Evolutionary conservation across 345 rosid genomes (phyloP).

Genomic region (Psidium guajava): DNA sequence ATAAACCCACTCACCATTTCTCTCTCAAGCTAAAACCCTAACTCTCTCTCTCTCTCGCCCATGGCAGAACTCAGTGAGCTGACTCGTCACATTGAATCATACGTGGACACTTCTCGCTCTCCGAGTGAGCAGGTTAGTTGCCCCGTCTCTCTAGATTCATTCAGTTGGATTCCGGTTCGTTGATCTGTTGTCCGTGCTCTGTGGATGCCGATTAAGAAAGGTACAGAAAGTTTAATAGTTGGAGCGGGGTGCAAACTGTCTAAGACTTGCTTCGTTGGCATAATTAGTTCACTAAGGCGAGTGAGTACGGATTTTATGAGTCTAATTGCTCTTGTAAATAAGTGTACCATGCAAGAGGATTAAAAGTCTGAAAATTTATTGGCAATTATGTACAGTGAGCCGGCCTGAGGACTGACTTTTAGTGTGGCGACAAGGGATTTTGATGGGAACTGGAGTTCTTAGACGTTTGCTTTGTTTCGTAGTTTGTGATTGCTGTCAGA

Average conservation of each 20-base stretch:
- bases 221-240: not conserved
- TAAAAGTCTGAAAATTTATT: not conserved
- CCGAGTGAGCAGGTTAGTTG: conserved; percentile 42
- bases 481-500: not conserved
- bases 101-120: conserved; percentile 47
- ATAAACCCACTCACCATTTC: not conserved
- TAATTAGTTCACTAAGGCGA: not conserved
- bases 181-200: not conserved
- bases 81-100: conserved; percentile 50
- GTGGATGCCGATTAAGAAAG: not conserved
- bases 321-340: not conserved
- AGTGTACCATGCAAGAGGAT: not conserved
- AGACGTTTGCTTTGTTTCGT: not conserved
- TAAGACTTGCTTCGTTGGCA: not conserved
- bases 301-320: not conserved
- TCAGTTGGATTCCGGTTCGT: not conserved
- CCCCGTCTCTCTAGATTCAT: not conserved
- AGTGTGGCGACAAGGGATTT: not conserved
- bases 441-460: not conserved
- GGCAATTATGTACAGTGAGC: not conserved
- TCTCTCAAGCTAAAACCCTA: not conserved
- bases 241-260: not conserved
- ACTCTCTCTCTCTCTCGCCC: not conserved
- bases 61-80: conserved; percentile 46
- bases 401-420: not conserved